These are phyloP conservation scores for Phaeosphaeriaceae sp. DNA, from an alignment of 2,329 filamentous ascomycete genomes.

Conservation along the genomic window DNA sequence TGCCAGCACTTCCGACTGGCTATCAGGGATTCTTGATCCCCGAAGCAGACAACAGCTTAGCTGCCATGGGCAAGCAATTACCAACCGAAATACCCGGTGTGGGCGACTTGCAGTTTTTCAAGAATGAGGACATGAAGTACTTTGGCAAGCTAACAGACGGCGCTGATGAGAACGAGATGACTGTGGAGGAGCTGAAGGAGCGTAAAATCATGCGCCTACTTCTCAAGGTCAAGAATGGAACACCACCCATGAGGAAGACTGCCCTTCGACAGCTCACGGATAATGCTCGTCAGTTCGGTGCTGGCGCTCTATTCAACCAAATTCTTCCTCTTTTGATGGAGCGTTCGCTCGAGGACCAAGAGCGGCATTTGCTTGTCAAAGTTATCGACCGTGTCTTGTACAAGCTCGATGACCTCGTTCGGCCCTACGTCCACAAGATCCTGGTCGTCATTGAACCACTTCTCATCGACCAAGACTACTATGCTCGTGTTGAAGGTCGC, in stretches of 20 bases:
- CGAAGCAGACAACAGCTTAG: slow-evolving; percentile 83
- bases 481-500: slow-evolving; percentile 95
- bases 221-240: slow-evolving; percentile 98
- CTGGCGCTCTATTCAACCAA: slow-evolving; percentile 93
- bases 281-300: slow-evolving; percentile 95
- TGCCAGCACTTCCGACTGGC: slow-evolving; percentile 74
- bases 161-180: slow-evolving; percentile 88
- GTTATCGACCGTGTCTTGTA: slow-evolving; percentile 98
- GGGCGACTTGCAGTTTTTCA: slow-evolving; percentile 96
- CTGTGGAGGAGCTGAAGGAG: slow-evolving; percentile 95
- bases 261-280: slow-evolving; percentile 96
- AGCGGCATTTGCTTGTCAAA: slow-evolving; percentile 97
- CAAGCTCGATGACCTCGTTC: slow-evolving; percentile 95
- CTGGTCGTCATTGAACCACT: slow-evolving; percentile 98
- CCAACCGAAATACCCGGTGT: slow-evolving; percentile 96
- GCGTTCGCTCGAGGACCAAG: slow-evolving; percentile 95
- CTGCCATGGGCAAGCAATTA: slow-evolving; percentile 82
- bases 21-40: slow-evolving; percentile 94
- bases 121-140: slow-evolving; percentile 97
- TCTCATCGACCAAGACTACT: slow-evolving; percentile 99
- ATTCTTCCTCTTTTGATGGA: slow-evolving; percentile 98
- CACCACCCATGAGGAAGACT: slow-evolving; percentile 97
- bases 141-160: slow-evolving; percentile 97
- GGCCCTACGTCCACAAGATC: slow-evolving; percentile 97
- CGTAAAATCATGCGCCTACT: slow-evolving; percentile 97